Evolutionary conservation across 495 filamentous ascomycete genomes (phyloP).

Genomic region (Xylaria curta): DNA sequence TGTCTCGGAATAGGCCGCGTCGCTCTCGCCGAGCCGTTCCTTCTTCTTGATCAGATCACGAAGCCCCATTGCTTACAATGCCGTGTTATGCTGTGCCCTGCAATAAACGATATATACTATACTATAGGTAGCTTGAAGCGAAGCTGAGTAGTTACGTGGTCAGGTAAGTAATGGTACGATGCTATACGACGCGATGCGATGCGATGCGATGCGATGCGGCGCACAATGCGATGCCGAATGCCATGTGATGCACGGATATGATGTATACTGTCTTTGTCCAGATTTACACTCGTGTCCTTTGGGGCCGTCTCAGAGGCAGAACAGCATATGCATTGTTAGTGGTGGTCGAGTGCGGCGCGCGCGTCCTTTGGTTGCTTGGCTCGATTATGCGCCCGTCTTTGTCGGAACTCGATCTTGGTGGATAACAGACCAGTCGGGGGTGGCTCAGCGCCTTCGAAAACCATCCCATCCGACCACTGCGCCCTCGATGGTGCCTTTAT

Average conservation of each 20-base stretch:
- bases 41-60: constrained; percentile 78
- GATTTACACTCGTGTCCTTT: not conserved
- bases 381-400: constrained; percentile 22
- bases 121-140: not conserved
- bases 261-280: constrained; percentile 5
- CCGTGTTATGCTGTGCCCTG: no score
- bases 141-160: not conserved
- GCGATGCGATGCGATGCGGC: not conserved
- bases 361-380: constrained; percentile 4
- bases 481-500: not conserved
- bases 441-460: constrained; percentile 25
- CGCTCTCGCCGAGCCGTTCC: constrained; percentile 51
- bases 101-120: not conserved
- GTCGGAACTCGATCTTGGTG: constrained; percentile 5
- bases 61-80: constrained; percentile 65
- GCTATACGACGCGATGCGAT: not conserved
- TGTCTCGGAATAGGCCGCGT: constrained; percentile 39
- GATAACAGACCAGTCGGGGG: constrained; percentile 12
- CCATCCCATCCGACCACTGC: constrained; percentile 5
- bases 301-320: not conserved
- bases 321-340: constrained; percentile 2
- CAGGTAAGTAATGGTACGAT: not conserved
- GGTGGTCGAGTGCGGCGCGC: not conserved
- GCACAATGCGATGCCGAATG: not conserved
- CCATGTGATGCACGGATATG: not conserved